These are phyloP conservation scores for Alisma plantagoaquatica DNA, from an alignment of 106 monocot genomes.

Conservation along the genomic window DNA sequence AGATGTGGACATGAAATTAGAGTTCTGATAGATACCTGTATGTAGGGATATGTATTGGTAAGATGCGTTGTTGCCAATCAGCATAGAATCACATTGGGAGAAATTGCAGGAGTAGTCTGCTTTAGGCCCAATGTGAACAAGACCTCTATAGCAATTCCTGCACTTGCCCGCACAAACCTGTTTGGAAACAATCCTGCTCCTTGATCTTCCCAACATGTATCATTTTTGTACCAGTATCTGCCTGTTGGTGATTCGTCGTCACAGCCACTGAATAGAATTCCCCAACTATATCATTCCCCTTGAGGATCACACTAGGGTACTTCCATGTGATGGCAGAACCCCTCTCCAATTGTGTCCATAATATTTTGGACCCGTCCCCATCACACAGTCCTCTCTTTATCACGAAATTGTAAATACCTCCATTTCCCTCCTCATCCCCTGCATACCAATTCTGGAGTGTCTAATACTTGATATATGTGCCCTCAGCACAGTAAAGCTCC, in stretches of 20 bases:
- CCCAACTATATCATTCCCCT: slow-evolving; percentile 66
- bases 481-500: slow-evolving; percentile 72
- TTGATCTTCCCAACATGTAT: slow-evolving; percentile 82
- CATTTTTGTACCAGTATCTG: slow-evolving; percentile 98
- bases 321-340: slow-evolving; percentile 99
- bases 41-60: slow-evolving; percentile 93
- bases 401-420: slow-evolving; percentile 95
- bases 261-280: slow-evolving; percentile 96
- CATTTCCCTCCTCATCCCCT: slow-evolving; percentile 68
- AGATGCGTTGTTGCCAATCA: slow-evolving; percentile 89
- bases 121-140: slow-evolving; percentile 59
- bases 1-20: neutral
- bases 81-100: slow-evolving; percentile 97
- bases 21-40: too few relatives aligned
- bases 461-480: slow-evolving; percentile 88
- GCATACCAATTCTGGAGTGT: slow-evolving; percentile 99
- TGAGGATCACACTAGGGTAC: slow-evolving; percentile 85
- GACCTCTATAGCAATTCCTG: slow-evolving; percentile 85
- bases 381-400: slow-evolving; percentile 83
- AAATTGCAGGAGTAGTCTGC: slow-evolving; percentile 83
- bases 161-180: slow-evolving; percentile 95
- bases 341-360: slow-evolving; percentile 98
- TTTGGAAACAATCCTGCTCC: slow-evolving; percentile 85
- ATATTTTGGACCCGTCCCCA: slow-evolving; percentile 74
- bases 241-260: slow-evolving; percentile 91